Conservation (phyloP, 768 basidiomycete genomes). For the Mycena albidolilacea region DNA sequence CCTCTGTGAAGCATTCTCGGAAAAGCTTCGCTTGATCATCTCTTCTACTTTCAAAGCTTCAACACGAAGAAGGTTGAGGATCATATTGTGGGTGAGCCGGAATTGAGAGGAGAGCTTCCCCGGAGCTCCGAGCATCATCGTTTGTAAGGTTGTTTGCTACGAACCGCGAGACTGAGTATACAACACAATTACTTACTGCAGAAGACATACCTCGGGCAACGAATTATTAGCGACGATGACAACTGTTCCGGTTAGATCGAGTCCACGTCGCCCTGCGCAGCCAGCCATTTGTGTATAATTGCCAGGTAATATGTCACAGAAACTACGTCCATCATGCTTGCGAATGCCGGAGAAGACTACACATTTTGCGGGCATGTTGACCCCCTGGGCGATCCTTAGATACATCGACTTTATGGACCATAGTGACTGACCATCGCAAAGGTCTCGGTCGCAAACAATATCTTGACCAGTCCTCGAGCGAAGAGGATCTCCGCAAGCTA, state of each 20-base stretch:
- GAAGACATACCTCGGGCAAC: constrained; percentile 80
- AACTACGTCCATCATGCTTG: constrained; percentile 95
- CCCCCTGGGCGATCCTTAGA: constrained; percentile 72
- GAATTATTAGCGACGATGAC: constrained; percentile 89
- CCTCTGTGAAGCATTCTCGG: constrained; percentile 95
- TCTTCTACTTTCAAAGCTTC: constrained; percentile 97
- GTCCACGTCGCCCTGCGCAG: constrained; percentile 94
- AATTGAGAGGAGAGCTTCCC: constrained; percentile 96
- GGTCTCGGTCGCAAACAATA: constrained; percentile 98
- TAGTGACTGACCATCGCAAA: constrained; percentile 89
- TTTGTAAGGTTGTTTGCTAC: constrained; percentile 81
- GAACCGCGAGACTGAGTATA: constrained; percentile 3
- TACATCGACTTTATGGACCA: not conserved
- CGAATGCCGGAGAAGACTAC: constrained; percentile 96
- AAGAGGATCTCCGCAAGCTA: constrained; percentile 97
- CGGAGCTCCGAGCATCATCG: constrained; percentile 96
- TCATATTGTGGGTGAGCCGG: constrained; percentile 99
- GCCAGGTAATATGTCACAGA: constrained; percentile 91
- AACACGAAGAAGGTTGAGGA: constrained; percentile 94
- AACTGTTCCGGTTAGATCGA: constrained; percentile 96
- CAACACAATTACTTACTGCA: not conserved
- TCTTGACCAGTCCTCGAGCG: constrained; percentile 94
- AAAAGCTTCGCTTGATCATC: constrained; percentile 99
- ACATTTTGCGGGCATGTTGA: constrained; percentile 98
- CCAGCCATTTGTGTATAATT: constrained; percentile 99